Evolutionary conservation across 2,329 filamentous ascomycete species (phyloP), one percentile per base, ranked within the genome.

Genomic region (Fusarium chaquense): DNA sequence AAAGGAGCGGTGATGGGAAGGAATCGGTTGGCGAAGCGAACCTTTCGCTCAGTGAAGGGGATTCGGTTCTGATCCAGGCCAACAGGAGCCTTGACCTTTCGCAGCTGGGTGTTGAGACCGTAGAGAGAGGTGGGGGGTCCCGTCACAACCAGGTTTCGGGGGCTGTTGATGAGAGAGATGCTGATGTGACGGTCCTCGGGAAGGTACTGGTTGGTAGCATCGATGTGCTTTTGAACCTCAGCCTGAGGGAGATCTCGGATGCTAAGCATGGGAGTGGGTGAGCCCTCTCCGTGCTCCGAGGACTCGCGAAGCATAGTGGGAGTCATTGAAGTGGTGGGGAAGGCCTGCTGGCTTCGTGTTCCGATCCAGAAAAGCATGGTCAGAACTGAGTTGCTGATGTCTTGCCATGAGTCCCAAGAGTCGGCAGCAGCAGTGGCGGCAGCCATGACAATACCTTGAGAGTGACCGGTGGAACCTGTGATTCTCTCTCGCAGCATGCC

Each of bases 331-430:
- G 96, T 99, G 73, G 93, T 90, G 40, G 96, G 97, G 82, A 98
- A 99, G 3, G 94, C 94, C 81, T 99, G 96, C 81, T 99, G 96
- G 80, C 95, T 98, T 76, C 96, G 91, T 65, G 95, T 90, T 78
- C 97, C 96, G 73, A 99, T 97, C 96, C 96, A 99, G 86, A 99
- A 99, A 32, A 99, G 91, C 76, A 98, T 93, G 32, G 93, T 96
- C 69, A 99, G 84, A 4, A 95, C 92, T 73, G 93, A 90, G 75
- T 87, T 90, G 58, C 93, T 88, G 58, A 93, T 89, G 76, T 92
- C 90, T 71, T 92, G 89, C 79, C 96, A 99, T 1, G 93, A 93
- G 68, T 97, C 94, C 96, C 96, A 99, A 30, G 92, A 94, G 72
- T 93, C 92, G 6, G 94, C 93, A 7, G 95, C 93, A 3, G 97